A percentile compares a stretch with the other conserved stretches of the same genome.
Evolutionary conservation across 1,284 basidiomycete genomes (phyloP).

Genomic region (Apiotrichum gamsii): DNA sequence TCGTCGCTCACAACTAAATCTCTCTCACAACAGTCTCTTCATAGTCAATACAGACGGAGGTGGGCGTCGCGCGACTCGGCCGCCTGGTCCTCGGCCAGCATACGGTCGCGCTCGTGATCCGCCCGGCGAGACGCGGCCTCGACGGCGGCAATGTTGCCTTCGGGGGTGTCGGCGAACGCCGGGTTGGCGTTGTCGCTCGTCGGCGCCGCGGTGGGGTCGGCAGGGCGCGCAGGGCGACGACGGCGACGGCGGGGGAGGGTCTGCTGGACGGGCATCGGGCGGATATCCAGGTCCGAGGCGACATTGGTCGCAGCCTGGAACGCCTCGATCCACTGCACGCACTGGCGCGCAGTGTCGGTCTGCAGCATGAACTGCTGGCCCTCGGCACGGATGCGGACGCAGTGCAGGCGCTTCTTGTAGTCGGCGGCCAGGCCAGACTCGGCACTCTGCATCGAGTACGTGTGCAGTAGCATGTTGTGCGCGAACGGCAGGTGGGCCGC

Average conservation of each 20-base stretch:
- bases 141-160: constrained; percentile 38
- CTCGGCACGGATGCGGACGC: constrained; percentile 86
- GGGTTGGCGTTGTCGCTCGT: constrained; percentile 14
- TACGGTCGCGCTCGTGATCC: constrained; percentile 36
- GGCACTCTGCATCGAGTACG: constrained; percentile 81
- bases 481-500: constrained; percentile 43
- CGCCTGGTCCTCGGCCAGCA: constrained; percentile 46
- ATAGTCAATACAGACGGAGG: too few species aligned
- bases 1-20: too few species aligned
- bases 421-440: constrained; percentile 93
- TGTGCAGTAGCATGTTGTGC: constrained; percentile 49
- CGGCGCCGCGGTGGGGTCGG: background rate
- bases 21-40: too few species aligned
- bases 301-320: constrained; percentile 93
- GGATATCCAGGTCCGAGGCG: constrained; percentile 79
- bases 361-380: constrained; percentile 97
- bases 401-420: constrained; percentile 88
- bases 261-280: constrained; percentile 76
- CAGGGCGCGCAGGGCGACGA: constrained; percentile 5
- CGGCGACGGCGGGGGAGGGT: constrained; percentile 50
- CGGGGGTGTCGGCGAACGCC: constrained; percentile 26
- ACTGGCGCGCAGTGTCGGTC: constrained; percentile 72
- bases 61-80: background rate
- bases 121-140: constrained; percentile 29
- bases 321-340: constrained; percentile 94